Evolutionary conservation across 2,329 filamentous ascomycete genomes (phyloP), one percentile per base, ranked within the genome.

Genomic region (Aureobasidium namibiae): DNA sequence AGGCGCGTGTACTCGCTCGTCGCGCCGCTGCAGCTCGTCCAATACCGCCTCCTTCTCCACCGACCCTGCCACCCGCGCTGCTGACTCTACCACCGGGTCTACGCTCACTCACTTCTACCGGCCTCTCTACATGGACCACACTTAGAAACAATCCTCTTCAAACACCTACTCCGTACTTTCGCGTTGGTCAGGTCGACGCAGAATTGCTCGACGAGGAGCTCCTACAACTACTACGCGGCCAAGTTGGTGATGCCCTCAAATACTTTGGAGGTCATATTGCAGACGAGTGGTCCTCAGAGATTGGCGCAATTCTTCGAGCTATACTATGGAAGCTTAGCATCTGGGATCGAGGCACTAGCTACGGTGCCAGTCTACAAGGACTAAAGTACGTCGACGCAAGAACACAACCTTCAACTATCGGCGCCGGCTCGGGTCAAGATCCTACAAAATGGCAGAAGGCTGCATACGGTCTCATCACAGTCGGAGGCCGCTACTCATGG

Each of bases 311-410:
- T 0, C 78, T 99, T 59, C 82, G 92, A 48, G 84, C 87, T 1
- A 78, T 91, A 3, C 78, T 99, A 8, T 99, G 96, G 79, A 99
- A 99, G 74, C 82, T 99, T 63, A 90, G 89, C 16, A 86, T 99
- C 61, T 99, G 94, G 94, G 92, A 97, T 72, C 90, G 96, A 72
- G 87, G 96, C 72, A 90, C 94, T 39, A 95, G 89, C 5, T 97
- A 99, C 73, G 94, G 94, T 61, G 94, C 94, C 11, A 86, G 90
- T 36, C 78, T 99, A 52, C 94, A 99, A 73, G 95, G 95, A 63
- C 80, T 99, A 29, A 86, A 86, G 69, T 97, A 92, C 69, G 88
- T 89, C 11, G 92, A 97, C 70, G 92, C 91, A 62, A 44, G 52
- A 36, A 50, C 41, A 44, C 34, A 52, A 26, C 16, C 36, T 13